Base-by-base conservation (phyloP, 2,329 filamentous ascomycete species). In the Paraphaeosphaeria minitans region DNA sequence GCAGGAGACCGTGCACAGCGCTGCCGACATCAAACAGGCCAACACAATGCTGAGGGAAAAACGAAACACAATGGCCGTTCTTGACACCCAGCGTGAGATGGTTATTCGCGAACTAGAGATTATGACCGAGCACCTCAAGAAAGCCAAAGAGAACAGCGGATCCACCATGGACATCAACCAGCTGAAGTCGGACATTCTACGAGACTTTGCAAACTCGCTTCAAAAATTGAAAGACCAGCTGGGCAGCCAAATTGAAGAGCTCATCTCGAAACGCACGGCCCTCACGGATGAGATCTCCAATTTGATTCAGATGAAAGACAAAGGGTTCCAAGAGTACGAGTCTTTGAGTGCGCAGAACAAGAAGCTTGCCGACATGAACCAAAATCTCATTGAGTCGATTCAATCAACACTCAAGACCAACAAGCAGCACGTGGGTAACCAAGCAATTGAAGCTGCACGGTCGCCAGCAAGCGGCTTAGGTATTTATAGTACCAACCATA, bases 51-150 rank as follows among this genome's bases (percentile, higher is more conserved):
- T 98, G 24, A 84, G 91, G 37, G 93, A 98, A 77, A 98, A 98
- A 81, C 86, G 95, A 58, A 97, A 96, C 70, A 98, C 95, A 0
- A 95, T 99, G 75, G 94, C 94, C 7, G 91, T 96, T 19, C 82
- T 98, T 53, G 94, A 98, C 74, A 94, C 93, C 0, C 92, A 97
- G 77, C 92, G 93, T 52, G 94, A 98, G 78, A 93, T 98, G 75
- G 94, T 97, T 79, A 91, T 98, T 69, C 89, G 91, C 42, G 93
- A 98, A 76, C 82, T 98, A 19, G 92, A 96, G 72, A 89, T 94
- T 39, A 85, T 97, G 69, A 93, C 92, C 4, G 92, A 93, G 47
- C 94, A 95, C 73, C 87, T 97, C 21, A 90, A 94, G 73, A 87
- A 87, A 53, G 93, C 92, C 55, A 97, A 97, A 79, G 89, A 92